These are phyloP conservation scores for Populus nigra DNA, from an alignment of 345 rosid genomes.

Conservation along the genomic window DNA sequence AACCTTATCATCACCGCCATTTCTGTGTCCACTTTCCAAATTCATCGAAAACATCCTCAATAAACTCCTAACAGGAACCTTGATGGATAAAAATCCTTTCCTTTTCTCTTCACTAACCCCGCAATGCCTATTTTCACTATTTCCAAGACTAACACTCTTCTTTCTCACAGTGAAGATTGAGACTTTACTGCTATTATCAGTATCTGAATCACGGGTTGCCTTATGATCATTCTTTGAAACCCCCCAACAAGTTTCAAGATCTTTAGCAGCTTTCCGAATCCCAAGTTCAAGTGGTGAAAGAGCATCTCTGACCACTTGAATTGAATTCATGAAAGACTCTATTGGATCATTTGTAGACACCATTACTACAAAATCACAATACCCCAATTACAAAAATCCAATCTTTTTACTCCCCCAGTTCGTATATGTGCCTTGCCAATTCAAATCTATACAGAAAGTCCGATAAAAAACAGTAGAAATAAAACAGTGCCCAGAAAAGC, in stretches of 20 bases:
- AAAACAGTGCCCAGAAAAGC: neutral
- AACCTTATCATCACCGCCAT: conserved; percentile 15
- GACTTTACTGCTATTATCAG: conserved; percentile 18
- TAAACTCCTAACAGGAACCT: conserved; percentile 51
- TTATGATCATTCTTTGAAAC: conserved; percentile 29
- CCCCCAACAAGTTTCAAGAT: conserved; percentile 60
- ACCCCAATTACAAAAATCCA: neutral
- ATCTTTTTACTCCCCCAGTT: neutral
- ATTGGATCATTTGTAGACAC: conserved; percentile 66
- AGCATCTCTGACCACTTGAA: conserved; percentile 70
- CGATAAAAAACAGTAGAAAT: neutral
- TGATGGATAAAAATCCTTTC: conserved; percentile 48
- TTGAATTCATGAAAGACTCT: conserved; percentile 57
- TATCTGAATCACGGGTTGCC: conserved; percentile 28
- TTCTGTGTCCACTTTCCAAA: conserved; percentile 25
- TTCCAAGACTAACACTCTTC: conserved; percentile 26
- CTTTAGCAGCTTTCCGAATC: conserved; percentile 60
- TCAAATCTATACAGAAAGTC: neutral
- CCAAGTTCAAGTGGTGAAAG: conserved; percentile 61
- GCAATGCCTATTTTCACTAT: conserved; percentile 21
- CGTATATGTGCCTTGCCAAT: neutral
- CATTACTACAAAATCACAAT: conserved; percentile 39
- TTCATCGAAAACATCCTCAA: conserved; percentile 50
- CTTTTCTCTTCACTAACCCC: conserved; percentile 51
- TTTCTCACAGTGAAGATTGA: conserved; percentile 34